phyloP scores from a whole-genome alignment of 371 early-diverging fungal genomes.

The Mortierella sp. region DNA sequence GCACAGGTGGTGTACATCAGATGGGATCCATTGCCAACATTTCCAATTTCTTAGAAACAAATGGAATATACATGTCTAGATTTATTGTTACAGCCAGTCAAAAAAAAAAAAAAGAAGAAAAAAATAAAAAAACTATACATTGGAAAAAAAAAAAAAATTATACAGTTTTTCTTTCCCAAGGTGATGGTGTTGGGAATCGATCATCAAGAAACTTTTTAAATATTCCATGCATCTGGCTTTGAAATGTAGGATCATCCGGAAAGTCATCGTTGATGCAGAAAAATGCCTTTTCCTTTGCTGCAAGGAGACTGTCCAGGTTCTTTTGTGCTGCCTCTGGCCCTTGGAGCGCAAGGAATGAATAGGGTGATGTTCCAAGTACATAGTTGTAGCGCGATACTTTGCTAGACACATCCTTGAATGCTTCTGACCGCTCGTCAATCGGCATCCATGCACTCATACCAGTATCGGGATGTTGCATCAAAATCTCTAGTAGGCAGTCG shows the following conservation, averaged over 20 bases:
- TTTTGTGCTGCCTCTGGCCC: constrained; percentile 1
- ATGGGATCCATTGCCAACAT: constrained; percentile 15
- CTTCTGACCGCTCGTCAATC: constrained; percentile 22
- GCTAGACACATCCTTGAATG: constrained; percentile 12
- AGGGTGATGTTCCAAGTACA: constrained; percentile 46
- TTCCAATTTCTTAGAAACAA: neutral
- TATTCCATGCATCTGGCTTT: constrained; percentile 16
- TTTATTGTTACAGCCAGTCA: neutral
- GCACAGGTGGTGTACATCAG: constrained; percentile 16
- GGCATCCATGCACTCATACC: constrained; percentile 48
- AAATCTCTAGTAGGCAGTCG: constrained; percentile 38
- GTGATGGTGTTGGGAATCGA: constrained; percentile 24
- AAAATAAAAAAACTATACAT: too few relatives aligned
- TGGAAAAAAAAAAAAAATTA: neutral
- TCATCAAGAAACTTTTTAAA: constrained; percentile 29
- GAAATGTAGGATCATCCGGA: constrained; percentile 18
- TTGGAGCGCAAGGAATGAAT: constrained; percentile 35
- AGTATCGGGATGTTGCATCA: constrained; percentile 32
- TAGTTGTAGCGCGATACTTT: constrained; percentile 34
- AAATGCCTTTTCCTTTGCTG: constrained; percentile 21
- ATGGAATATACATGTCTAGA: neutral
- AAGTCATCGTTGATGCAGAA: constrained; percentile 54
- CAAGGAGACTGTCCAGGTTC: constrained; percentile 15
- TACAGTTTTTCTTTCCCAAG: constrained; percentile 19
- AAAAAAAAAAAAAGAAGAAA: neutral